Evolutionary conservation across 257 asterid genomes (phyloP).

Genomic region (Paulownia fortunei): DNA sequence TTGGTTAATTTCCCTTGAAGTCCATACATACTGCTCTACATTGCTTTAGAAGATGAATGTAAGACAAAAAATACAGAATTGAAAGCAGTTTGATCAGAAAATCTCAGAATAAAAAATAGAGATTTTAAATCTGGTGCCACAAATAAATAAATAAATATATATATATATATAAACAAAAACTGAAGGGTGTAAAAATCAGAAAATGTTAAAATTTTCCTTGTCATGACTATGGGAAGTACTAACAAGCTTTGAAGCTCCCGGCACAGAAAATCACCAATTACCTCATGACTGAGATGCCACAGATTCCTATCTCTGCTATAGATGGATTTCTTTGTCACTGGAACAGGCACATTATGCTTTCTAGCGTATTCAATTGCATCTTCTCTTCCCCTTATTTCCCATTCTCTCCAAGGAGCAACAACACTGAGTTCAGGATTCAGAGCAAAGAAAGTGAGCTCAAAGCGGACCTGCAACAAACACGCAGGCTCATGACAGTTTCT

Average conservation of each 20-base stretch:
- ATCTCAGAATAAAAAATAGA: neutral
- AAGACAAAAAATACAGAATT: neutral
- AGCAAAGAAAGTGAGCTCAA: slow-evolving; percentile 98
- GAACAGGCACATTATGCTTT: slow-evolving; percentile 91
- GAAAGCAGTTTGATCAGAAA: neutral
- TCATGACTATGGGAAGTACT: neutral
- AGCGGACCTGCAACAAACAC: slow-evolving; percentile 73
- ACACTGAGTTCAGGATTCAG: slow-evolving; percentile 92
- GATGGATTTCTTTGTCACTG: slow-evolving; percentile 94
- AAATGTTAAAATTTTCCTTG: neutral
- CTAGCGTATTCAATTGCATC: slow-evolving; percentile 96
- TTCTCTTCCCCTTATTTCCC: slow-evolving; percentile 96
- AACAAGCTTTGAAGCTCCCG: neutral
- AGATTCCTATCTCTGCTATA: slow-evolving; percentile 97
- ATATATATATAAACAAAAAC: too few relatives aligned
- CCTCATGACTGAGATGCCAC: slow-evolving; percentile 99
- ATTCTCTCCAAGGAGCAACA: slow-evolving; percentile 99
- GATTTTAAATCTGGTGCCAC: neutral
- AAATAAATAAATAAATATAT: neutral
- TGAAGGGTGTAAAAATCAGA: neutral
- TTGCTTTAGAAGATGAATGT: slow-evolving; percentile 1
- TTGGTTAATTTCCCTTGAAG: slow-evolving; percentile 6
- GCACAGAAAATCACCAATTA: slow-evolving; percentile 29
- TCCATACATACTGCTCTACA: neutral
- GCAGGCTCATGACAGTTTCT: slow-evolving; percentile 8